Conservation (phyloP, 768 basidiomycete genomes). For the Lentinula raphanica region DNA sequence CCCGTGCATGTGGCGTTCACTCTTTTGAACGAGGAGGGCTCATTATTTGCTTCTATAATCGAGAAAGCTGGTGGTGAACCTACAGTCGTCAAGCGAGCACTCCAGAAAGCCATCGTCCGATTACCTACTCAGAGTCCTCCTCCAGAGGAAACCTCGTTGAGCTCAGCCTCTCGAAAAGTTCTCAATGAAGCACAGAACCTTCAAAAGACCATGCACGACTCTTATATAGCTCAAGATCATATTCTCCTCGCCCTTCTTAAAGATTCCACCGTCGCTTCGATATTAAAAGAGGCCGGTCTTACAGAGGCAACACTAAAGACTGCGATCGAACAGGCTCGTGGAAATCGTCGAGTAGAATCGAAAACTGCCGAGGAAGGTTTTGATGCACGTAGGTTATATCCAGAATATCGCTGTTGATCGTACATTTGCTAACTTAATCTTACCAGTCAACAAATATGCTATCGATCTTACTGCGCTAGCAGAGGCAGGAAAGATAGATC, state of each 20-base stretch:
- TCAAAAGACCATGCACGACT: conserved; percentile 84
- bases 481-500: conserved; percentile 91
- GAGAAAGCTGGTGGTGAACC: conserved; percentile 83
- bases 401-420: not conserved
- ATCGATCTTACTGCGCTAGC: conserved; percentile 83
- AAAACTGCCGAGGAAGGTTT: conserved; percentile 86
- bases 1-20: conserved; percentile 82
- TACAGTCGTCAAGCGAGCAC: conserved; percentile 60
- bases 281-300: conserved; percentile 74
- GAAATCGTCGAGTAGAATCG: conserved; percentile 80
- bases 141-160: conserved; percentile 73
- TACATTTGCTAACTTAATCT: not conserved
- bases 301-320: conserved; percentile 70
- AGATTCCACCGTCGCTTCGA: conserved; percentile 56
- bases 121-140: conserved; percentile 81
- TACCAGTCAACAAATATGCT: conserved; percentile 69
- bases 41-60: conserved; percentile 74
- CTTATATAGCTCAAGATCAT: conserved; percentile 92
- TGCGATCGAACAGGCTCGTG: conserved; percentile 73
- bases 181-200: conserved; percentile 71
- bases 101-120: conserved; percentile 76
- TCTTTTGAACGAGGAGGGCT: conserved; percentile 67
- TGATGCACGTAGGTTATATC: conserved; percentile 49
- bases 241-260: conserved; percentile 80
- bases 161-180: conserved; percentile 51